Base-by-base conservation (phyloP, 2,329 filamentous ascomycete genomes). In the Botrytis byssoidea region DNA sequence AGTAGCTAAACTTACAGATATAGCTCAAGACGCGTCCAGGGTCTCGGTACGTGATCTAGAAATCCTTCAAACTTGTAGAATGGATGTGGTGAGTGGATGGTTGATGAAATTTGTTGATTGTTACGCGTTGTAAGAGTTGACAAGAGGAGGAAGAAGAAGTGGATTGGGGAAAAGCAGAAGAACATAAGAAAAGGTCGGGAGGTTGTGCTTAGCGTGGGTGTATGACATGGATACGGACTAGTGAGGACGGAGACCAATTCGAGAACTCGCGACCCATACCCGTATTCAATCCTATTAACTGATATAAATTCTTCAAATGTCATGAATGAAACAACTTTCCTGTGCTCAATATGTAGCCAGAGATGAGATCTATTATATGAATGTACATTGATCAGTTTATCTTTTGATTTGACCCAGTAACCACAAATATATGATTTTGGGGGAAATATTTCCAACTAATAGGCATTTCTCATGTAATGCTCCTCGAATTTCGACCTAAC, bases 291-390 rank as follows among this genome's bases (percentile, higher is more conserved):
- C 37, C 57, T 68, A 59, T 48, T n/a, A 46, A 44, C 6, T 59
- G 35, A 57, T 44, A 64, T 61, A n/a, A 55, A 42, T 46, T 37
- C 57, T n/a, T 12, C 37, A 73, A 44, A n/a, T 1, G 4, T 29
- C 18, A 29, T 25, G 22, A 64, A 64, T 57, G 37, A 29, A 57
- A 35, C 71, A 32, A 83, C 85, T 83, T 92, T 87, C 85, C 89
- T 90, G 86, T 88, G 88, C 90, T 93, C 86, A 79, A 90, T 90
- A 79, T 85, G 84, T 83, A 89, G 89, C 83, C 82, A 82, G 60
- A 67, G 72, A 69, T 61, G 73, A 75, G 83, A 76, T 82, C 84
- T 83, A 82, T 84, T 83, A 63, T 80, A 77, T 70, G 79, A 83
- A 81, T 80, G 80, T 80, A 77, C 73, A 80, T 83, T 71, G 74